Percentiles rank a stretch among this genome's conserved stretches.
These are phyloP conservation scores for Ambrosiella xylebori DNA, from an alignment of 2,329 filamentous ascomycete species.

Conservation along the genomic window DNA sequence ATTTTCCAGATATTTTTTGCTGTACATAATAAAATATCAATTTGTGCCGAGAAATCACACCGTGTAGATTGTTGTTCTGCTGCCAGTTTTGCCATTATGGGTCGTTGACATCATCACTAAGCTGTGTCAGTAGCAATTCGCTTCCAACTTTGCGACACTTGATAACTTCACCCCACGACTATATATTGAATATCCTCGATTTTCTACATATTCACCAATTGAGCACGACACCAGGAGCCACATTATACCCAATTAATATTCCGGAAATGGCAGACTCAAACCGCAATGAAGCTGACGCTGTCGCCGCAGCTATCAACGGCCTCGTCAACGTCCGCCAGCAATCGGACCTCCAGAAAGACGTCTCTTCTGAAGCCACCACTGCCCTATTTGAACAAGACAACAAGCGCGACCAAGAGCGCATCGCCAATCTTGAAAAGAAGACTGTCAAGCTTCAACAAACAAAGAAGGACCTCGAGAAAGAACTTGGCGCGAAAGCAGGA, in stretches of 20 bases:
- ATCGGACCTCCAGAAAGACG: slow-evolving; percentile 78
- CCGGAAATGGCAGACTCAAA: not conserved
- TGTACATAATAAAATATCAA: no score
- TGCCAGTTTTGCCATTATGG: no score
- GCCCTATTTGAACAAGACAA: slow-evolving; percentile 45
- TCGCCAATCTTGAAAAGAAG: slow-evolving; percentile 38
- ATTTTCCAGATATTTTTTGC: no score
- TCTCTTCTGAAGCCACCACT: slow-evolving; percentile 44
- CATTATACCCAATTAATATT: not conserved
- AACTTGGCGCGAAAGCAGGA: slow-evolving; percentile 27
- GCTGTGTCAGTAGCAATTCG: no score
- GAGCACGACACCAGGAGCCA: not conserved
- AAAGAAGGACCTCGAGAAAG: slow-evolving; percentile 23
- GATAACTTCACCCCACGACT: no score
- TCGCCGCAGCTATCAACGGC: slow-evolving; percentile 21
- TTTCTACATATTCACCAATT: no score
- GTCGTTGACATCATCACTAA: no score
- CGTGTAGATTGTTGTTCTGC: no score
- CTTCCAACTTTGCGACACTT: no score
- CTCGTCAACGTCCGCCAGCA: slow-evolving; percentile 50
- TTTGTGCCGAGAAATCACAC: no score
- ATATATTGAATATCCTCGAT: no score
- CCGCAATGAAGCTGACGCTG: slow-evolving; percentile 8
- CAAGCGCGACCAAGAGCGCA: slow-evolving; percentile 43
- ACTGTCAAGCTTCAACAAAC: slow-evolving; percentile 46